Conservation (phyloP, 1,284 basidiomycete genomes). For the Ustilago loliicola region DNA sequence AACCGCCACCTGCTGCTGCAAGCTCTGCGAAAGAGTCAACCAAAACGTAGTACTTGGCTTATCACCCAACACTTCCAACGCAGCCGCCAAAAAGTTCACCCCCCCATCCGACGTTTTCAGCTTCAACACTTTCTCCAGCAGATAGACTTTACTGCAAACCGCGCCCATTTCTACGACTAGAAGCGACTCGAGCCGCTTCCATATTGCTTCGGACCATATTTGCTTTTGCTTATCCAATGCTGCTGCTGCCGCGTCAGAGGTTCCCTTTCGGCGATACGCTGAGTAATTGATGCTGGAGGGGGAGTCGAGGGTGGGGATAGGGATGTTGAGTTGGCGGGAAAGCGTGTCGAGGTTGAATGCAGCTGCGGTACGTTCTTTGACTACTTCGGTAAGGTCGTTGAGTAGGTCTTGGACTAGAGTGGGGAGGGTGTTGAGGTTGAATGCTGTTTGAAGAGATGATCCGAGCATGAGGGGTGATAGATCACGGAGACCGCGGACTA, state of each 20-base stretch:
- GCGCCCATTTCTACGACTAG: conserved; percentile 85
- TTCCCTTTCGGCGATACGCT: conserved; percentile 73
- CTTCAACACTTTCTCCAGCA: conserved; percentile 90
- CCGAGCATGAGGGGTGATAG: conserved; percentile 77
- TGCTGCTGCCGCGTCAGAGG: conserved; percentile 77
- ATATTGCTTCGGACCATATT: conserved; percentile 83
- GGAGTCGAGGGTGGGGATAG: conserved; percentile 18
- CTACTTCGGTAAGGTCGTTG: conserved; percentile 83
- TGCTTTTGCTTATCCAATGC: conserved; percentile 76
- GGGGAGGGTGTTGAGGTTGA: conserved; percentile 88
- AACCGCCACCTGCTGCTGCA: conserved; percentile 78
- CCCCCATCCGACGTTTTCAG: conserved; percentile 81
- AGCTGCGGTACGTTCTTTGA: conserved; percentile 80
- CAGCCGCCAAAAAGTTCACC: conserved; percentile 82
- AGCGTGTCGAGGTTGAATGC: conserved; percentile 89
- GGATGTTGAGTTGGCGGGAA: conserved; percentile 79
- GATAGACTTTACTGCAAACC: conserved; percentile 83
- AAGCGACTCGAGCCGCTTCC: conserved; percentile 84
- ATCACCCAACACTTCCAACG: conserved; percentile 81
- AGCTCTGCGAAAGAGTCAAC: conserved; percentile 78
- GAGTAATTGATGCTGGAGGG: conserved; percentile 11
- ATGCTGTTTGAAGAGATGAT: conserved; percentile 91
- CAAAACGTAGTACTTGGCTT: conserved; percentile 92
- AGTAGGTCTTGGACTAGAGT: conserved; percentile 84
- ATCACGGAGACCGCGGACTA: conserved; percentile 59